phyloP scores from a whole-genome alignment of 75 land plant genomes.

The Gnetum montanum region DNA sequence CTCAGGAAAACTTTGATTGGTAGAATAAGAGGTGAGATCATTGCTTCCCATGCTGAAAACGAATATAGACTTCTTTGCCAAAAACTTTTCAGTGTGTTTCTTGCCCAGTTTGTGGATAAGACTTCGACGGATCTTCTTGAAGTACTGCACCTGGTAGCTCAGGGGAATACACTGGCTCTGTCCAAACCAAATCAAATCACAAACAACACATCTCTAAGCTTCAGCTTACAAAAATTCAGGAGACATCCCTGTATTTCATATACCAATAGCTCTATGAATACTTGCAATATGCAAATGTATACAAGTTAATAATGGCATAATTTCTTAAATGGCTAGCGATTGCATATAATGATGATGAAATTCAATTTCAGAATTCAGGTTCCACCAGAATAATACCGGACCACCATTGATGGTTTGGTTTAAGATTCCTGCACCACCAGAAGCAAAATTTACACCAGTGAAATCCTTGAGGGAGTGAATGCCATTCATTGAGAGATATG shows the following conservation, averaged over 20 bases:
- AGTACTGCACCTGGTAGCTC: constrained; percentile 36
- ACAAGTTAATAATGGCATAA: no score
- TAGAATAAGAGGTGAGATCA: constrained; percentile 39
- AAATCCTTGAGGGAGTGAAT: constrained; percentile 6
- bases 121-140: constrained; percentile 11
- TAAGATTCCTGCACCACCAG: constrained; percentile 59
- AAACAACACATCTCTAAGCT: not conserved
- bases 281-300: not conserved
- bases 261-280: no score
- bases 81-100: constrained; percentile 12
- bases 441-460: constrained; percentile 49
- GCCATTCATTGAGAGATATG: constrained; percentile 37
- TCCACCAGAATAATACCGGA: no score
- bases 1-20: constrained; percentile 13
- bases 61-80: constrained; percentile 38
- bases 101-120: constrained; percentile 21
- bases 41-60: constrained; percentile 55
- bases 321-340: no score
- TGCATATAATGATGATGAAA: no score
- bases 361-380: constrained; percentile 14
- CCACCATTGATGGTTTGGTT: constrained; percentile 8
- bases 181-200: not conserved
- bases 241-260: no score
- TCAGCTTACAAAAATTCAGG: not conserved
- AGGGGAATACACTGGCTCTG: constrained; percentile 22